Conservation (phyloP, 768 basidiomycete genomes). For the Tricholoma furcatifolium region DNA sequence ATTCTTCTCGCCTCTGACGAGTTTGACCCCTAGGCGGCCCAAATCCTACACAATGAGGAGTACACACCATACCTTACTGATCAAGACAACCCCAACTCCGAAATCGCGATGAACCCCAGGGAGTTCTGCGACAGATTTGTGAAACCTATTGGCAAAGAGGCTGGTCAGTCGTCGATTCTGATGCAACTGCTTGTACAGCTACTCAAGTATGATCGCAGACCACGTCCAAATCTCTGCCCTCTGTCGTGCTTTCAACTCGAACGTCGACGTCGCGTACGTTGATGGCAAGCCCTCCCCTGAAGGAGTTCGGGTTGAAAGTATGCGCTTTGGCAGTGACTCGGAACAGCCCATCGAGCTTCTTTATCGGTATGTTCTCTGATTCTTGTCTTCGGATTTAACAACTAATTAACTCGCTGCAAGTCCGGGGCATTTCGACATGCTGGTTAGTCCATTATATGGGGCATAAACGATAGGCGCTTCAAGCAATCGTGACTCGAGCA, state of each 20-base stretch:
- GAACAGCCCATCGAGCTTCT: constrained; percentile 62
- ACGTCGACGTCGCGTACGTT: constrained; percentile 77
- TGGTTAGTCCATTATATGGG: constrained; percentile 25
- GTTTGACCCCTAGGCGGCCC: constrained; percentile 48
- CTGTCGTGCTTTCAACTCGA: constrained; percentile 61
- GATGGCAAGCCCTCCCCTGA: constrained; percentile 44
- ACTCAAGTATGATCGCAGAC: constrained; percentile 49
- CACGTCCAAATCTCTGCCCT: constrained; percentile 83
- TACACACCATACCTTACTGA: constrained; percentile 77
- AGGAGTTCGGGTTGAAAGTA: constrained; percentile 66
- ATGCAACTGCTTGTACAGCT: background rate
- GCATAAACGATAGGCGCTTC: background rate
- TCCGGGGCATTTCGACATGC: constrained; percentile 88
- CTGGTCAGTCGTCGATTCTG: constrained; percentile 42
- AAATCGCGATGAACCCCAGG: constrained; percentile 50
- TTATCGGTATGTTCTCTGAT: constrained; percentile 54
- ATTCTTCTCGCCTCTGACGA: background rate
- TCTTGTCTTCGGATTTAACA: background rate
- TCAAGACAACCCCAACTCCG: constrained; percentile 51
- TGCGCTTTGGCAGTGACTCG: constrained; percentile 46
- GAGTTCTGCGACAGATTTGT: constrained; percentile 80
- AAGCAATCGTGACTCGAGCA: background rate
- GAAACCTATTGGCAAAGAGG: constrained; percentile 75
- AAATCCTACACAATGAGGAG: constrained; percentile 64
- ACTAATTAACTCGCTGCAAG: constrained; percentile 33